Conservation (phyloP, 2,329 filamentous ascomycete genomes). For the Blumeria hordei region DNA sequence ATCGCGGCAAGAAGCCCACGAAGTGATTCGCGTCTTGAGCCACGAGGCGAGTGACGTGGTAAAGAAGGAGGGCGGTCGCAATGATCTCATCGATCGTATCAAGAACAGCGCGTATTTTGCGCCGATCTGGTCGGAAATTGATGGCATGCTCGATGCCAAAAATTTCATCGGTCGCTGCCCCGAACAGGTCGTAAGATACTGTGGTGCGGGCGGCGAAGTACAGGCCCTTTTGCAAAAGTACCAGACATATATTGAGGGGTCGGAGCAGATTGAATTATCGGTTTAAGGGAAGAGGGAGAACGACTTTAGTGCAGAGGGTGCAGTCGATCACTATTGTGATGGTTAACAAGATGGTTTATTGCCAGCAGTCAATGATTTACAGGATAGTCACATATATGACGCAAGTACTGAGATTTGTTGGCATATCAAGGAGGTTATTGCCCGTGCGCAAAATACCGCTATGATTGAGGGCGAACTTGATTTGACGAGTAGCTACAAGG, state of each 20-base stretch:
- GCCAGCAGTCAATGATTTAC: too few species aligned
- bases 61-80: slow-evolving; percentile 49
- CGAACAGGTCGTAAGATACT: slow-evolving; percentile 28
- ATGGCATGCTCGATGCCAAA: slow-evolving; percentile 38
- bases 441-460: too few species aligned
- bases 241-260: slow-evolving; percentile 12
- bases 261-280: neutral
- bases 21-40: slow-evolving; percentile 62
- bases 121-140: slow-evolving; percentile 44
- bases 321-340: too few species aligned
- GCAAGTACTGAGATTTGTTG: too few species aligned
- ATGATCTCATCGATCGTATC: slow-evolving; percentile 65
- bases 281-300: neutral
- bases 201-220: slow-evolving; percentile 21
- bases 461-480: too few species aligned
- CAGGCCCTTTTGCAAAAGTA: slow-evolving; percentile 23
- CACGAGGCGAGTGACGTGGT: slow-evolving; percentile 51
- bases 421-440: too few species aligned
- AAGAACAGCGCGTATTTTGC: slow-evolving; percentile 49
- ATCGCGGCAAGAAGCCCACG: slow-evolving; percentile 62
- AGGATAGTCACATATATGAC: too few species aligned
- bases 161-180: slow-evolving; percentile 30
- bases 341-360: too few species aligned
- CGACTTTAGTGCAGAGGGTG: too few species aligned
- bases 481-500: too few species aligned